Evolutionary conservation across 441 rosid species (phyloP), one percentile per base, ranked within the genome.

Genomic region (Pelargonium cotyledonis): DNA sequence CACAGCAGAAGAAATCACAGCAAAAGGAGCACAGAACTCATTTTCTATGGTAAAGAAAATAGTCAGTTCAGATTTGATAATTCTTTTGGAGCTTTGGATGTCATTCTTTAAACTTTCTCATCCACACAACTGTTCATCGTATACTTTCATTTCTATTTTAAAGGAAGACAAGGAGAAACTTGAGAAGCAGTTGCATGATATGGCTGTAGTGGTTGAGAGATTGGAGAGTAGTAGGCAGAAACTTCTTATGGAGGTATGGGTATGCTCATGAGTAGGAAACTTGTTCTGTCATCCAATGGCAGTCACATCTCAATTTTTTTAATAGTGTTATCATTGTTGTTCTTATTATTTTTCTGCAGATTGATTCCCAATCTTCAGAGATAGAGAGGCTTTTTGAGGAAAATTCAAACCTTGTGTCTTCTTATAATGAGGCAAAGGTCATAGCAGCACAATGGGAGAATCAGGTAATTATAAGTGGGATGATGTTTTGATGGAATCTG

Each of bases 301-400:
- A 64, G 8, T n/a, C 8, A 65, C 55, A 35, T 35, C 6, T 21
- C 65, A 71, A 35, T 35, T 31, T 65, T 60, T 40, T 26, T 49
- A 38, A 16, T 4, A 35, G 0, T 35, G 40, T 35, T 67, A 16
- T 35, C 40, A 7, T 6, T 35, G 40, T 35, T 35, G 0, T 31
- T 31, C 3, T 35, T 35, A 35, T 35, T 63, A 67, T 72, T 49
- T 65, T 7, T 67, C 72, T 69, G 46, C 89, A 94, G 98, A 86
- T 92, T 82, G 99, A 95, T 82, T 85, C 81, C 76, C 99, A 90
- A 80, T 92, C 99, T 76, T 85, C 95, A 61, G 99, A 92, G 85
- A 92, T 92, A 73, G 98, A 95, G 86, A 87, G 70, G 73, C 96
- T 95, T 44, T 95, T 91, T 72, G 97, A 95, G 80, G 96, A 91